Base-by-base conservation (phyloP, 2,329 filamentous ascomycete species). In the Alternaria novae-zelandiae region DNA sequence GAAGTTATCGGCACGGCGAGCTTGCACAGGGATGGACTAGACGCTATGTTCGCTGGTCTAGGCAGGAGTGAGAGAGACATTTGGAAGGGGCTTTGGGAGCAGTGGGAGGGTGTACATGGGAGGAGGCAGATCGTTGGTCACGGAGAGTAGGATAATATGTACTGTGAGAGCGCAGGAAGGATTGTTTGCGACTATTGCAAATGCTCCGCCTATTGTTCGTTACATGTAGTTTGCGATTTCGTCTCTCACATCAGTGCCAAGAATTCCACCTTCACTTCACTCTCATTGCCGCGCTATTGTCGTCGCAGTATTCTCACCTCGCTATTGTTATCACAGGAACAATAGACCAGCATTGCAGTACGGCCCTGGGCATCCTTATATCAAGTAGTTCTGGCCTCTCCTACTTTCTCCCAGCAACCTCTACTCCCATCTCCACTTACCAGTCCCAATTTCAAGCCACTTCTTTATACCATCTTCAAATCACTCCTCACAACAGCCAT, bases 1-100 rank as follows among this genome's bases (percentile, higher is more conserved):
- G 77, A 79, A 17, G 70, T 75, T 7, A 59, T 81, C 2, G 70
- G 73, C 3, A 74, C 75, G 3, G 78, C 78, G 4, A 68, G 68
- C 32, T 58, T 81, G 32, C 73, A 75, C 28, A 70, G 69, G 25
- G 74, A 78, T 17, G 70, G 54, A 5, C 54, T 80, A 43, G 72
- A 77, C 43, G 76, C 75, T 1, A 80, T 82, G 79, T 80, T 79
- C 72, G 70, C 74, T 6, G 79, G 79, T 5, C 44, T 81, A 51
- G 75, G 73, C 5, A 61, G 65, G 50, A 75, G 71, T 32, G 74
- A 75, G 57, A 70, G 69, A 50, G 79, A 78, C 60, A 70, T 81
- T 23, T 81, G 79, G 80, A 73, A 73, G 36, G 69, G 76, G 2
- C 62, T 81, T 13, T 80, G 76, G 74, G 69, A 69, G 7, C 78